Conservation (phyloP, 768 basidiomycete genomes). For the Phanerodontia chrysosporium region DNA sequence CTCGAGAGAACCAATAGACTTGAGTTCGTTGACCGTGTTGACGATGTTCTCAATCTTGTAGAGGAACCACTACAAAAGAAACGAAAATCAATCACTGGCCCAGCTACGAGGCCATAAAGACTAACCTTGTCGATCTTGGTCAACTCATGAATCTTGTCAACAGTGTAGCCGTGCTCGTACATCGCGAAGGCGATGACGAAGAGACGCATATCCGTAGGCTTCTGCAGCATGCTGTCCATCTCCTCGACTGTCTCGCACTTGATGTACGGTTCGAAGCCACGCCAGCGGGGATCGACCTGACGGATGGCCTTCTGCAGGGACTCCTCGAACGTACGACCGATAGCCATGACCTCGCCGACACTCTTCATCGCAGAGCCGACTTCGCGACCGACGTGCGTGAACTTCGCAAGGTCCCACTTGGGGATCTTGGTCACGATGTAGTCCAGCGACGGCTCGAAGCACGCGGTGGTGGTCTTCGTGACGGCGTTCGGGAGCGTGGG, state of each 20-base stretch:
- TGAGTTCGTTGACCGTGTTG: slow-evolving; percentile 73
- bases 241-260: slow-evolving; percentile 59
- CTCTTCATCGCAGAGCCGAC: slow-evolving; percentile 99
- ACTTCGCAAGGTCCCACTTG: slow-evolving; percentile 99
- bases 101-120: neutral
- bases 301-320: slow-evolving; percentile 97
- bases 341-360: slow-evolving; percentile 99
- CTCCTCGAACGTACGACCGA: slow-evolving; percentile 98
- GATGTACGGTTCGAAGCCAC: slow-evolving; percentile 95
- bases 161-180: slow-evolving; percentile 88
- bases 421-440: slow-evolving; percentile 99
- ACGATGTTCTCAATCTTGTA: slow-evolving; percentile 99
- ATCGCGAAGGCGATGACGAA: slow-evolving; percentile 98
- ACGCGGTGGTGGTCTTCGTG: slow-evolving; percentile 98
- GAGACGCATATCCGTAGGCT: slow-evolving; percentile 92
- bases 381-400: slow-evolving; percentile 91
- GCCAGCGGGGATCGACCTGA: slow-evolving; percentile 94
- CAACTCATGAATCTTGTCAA: slow-evolving; percentile 85
- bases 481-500: slow-evolving; percentile 98
- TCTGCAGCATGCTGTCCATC: slow-evolving; percentile 69
- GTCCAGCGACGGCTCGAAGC: slow-evolving; percentile 97
- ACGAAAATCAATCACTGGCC: neutral
- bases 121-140: slow-evolving; percentile 96
- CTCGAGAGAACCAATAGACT: slow-evolving; percentile 64
- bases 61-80: slow-evolving; percentile 76